phyloP scores from a whole-genome alignment of 208 protist genomes.

The Crithidia mellificae region DNA sequence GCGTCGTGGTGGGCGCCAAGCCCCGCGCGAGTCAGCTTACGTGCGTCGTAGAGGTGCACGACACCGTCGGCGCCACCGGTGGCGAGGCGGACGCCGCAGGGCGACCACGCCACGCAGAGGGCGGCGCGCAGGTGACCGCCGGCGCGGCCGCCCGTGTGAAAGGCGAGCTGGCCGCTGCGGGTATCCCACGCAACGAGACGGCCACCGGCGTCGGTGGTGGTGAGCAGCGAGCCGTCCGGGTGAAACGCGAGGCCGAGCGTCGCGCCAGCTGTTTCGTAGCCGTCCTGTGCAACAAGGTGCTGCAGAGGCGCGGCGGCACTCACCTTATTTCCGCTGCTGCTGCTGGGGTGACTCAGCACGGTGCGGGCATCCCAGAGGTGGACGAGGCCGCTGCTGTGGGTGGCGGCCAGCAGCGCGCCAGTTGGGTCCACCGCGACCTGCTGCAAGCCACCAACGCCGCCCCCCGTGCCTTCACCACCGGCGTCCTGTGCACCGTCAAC shows the following conservation, averaged over 20 bases:
- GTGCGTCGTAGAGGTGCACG: slow-evolving; percentile 82
- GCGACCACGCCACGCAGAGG: slow-evolving; percentile 78
- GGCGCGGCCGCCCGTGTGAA: slow-evolving; percentile 50
- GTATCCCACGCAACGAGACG: slow-evolving; percentile 76
- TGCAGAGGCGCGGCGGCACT: slow-evolving; percentile 1
- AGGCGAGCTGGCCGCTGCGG: slow-evolving; percentile 59
- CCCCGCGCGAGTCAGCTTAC: slow-evolving; percentile 39
- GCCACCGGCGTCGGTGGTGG: slow-evolving; percentile 68
- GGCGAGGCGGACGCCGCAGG: slow-evolving; percentile 74
- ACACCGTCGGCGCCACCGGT: slow-evolving; percentile 69
- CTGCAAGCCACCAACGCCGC: slow-evolving; percentile 12
- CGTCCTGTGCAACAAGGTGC: slow-evolving; percentile 63
- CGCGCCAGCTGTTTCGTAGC: slow-evolving; percentile 51
- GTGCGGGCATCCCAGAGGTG: slow-evolving; percentile 68
- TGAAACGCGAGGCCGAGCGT: slow-evolving; percentile 71
- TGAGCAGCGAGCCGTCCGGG: slow-evolving; percentile 72
- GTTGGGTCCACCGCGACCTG: slow-evolving; percentile 72
- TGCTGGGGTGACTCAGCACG: slow-evolving; percentile 10
- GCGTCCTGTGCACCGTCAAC: neutral
- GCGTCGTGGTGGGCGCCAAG: slow-evolving; percentile 21
- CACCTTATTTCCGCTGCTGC: neutral
- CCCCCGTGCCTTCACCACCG: neutral
- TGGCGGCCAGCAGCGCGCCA: slow-evolving; percentile 62
- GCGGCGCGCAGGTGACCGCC: slow-evolving; percentile 64
- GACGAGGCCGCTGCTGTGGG: slow-evolving; percentile 52